Evolutionary conservation across 352 stramenopile species (phyloP).

Genomic region (Globisporangium megalacanthum): DNA sequence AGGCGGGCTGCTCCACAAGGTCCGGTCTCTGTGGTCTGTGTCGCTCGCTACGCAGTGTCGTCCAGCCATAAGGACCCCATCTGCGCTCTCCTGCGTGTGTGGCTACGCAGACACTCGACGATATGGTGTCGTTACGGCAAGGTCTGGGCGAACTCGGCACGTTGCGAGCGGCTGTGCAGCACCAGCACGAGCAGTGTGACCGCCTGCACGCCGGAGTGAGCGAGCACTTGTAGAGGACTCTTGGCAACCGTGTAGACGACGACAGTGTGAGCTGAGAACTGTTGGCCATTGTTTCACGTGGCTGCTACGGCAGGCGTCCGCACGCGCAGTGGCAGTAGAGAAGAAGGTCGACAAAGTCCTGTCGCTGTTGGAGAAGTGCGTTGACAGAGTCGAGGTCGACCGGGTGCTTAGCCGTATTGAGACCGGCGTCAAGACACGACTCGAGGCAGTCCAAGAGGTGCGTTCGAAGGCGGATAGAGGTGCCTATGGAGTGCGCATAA

Average conservation of each 20-base stretch:
- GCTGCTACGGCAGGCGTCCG: conserved; percentile 13
- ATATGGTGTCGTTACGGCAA: conserved; percentile 21
- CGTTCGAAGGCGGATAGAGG: background rate
- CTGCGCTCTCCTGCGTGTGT: background rate
- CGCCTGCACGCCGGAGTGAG: conserved; percentile 23
- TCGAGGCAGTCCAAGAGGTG: conserved; percentile 55
- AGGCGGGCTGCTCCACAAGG: conserved; percentile 37
- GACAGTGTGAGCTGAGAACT: no score
- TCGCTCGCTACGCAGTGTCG: no score
- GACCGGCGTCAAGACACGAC: conserved; percentile 36
- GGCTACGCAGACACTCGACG: conserved; percentile 15
- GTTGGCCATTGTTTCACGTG: background rate
- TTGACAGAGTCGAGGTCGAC: conserved; percentile 31
- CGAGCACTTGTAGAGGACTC: no score
- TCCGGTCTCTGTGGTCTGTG: background rate
- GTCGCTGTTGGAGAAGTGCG: conserved; percentile 23
- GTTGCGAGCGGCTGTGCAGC: conserved; percentile 21
- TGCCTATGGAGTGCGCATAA: no score
- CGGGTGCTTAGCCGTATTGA: conserved; percentile 34
- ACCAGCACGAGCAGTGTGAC: conserved; percentile 23
- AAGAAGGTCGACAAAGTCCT: conserved; percentile 32
- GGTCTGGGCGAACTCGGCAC: conserved; percentile 27
- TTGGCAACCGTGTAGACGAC: no score
- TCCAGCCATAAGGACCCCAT: background rate
- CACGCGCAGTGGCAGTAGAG: conserved; percentile 30